Evolutionary conservation across 371 early-diverging fungal genomes (phyloP), one percentile per base, ranked within the genome.

Genomic region (Saksenaea vasiformis): DNA sequence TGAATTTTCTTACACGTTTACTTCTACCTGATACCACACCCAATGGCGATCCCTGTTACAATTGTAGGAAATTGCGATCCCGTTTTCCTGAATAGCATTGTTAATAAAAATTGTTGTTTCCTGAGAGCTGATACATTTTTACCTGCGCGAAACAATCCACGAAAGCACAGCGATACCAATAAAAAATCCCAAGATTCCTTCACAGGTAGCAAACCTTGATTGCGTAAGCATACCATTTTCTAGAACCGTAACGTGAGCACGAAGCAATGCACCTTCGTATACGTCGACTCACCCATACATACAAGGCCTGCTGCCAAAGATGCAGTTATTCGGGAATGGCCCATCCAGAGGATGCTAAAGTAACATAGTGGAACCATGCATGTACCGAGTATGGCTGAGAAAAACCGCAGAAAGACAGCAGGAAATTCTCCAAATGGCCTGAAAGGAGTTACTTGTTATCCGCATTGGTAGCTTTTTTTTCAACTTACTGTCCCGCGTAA

Each of bases 401-500:
- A 8, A 26, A 65, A 54, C 47, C 77, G 71, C 34, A 77, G 38
- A 19, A 56, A 44, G 1, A 63, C 47, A 0, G 76, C 44, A 3
- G 80, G 81, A 41, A 77, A 71, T 0, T 62, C 43, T 28, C 34
- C 26, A 54, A 70, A 68, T 11, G 64, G 47, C 57, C 77, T 75
- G 27, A 15, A 57, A 64, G 8, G 19, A 22, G 27, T 19, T 22
- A 10, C n/a, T 41, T 39, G 27, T 37, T 34, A 39, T 57, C 36
- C 22, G 27, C 13, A 24, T n/a, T 14, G 7, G 22, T 5, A 28
- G 2, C 15, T 56, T 15, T 3, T n/a, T 1, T 35, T 35, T 39
- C 17, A 43, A 73, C 83, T 84, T 85, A 82, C 87, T 86, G 76
- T 61, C 95, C 95, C 73, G 93, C 91, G 64, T 90, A 87, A 56